phyloP scores from a whole-genome alignment of 2,329 filamentous ascomycete species.

The Ascochyta rabiei region DNA sequence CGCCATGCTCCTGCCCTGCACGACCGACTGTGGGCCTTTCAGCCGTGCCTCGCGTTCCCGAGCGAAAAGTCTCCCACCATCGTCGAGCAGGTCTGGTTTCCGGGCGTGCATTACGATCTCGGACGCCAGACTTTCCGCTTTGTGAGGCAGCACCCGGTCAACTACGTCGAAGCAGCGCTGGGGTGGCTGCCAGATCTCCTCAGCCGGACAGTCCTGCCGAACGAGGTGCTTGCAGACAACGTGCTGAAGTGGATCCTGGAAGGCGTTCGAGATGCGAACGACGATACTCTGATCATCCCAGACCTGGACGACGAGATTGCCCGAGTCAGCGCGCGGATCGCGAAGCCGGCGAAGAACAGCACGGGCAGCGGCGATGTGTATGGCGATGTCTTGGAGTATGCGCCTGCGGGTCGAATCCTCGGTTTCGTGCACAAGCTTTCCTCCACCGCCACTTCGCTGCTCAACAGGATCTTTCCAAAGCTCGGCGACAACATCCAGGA shows the following conservation, averaged over 20 bases:
- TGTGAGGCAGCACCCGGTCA: conserved; percentile 34
- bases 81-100: conserved; percentile 44
- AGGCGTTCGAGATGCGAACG: conserved; percentile 28
- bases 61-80: conserved; percentile 10
- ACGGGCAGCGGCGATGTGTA: conserved; percentile 46
- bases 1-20: conserved; percentile 44
- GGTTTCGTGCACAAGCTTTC: conserved; percentile 23
- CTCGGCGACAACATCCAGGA: conserved; percentile 38
- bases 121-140: conserved; percentile 46
- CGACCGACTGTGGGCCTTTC: conserved; percentile 45
- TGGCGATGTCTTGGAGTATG: conserved; percentile 36
- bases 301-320: conserved; percentile 22
- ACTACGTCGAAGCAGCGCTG: conserved; percentile 35
- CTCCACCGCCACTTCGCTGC: conserved; percentile 9
- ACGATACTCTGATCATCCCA: conserved; percentile 25
- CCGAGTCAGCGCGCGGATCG: conserved; percentile 20
- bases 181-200: conserved; percentile 37
- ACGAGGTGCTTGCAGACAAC: conserved; percentile 40
- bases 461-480: conserved; percentile 32
- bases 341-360: conserved; percentile 4
- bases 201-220: conserved; percentile 39
- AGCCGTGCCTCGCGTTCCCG: conserved; percentile 38
- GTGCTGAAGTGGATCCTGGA: conserved; percentile 41
- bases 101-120: conserved; percentile 47
- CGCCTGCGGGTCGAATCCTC: conserved; percentile 34